Conservation (phyloP, 768 basidiomycete genomes). For the Cystobasidiopsis lactophilus region DNA sequence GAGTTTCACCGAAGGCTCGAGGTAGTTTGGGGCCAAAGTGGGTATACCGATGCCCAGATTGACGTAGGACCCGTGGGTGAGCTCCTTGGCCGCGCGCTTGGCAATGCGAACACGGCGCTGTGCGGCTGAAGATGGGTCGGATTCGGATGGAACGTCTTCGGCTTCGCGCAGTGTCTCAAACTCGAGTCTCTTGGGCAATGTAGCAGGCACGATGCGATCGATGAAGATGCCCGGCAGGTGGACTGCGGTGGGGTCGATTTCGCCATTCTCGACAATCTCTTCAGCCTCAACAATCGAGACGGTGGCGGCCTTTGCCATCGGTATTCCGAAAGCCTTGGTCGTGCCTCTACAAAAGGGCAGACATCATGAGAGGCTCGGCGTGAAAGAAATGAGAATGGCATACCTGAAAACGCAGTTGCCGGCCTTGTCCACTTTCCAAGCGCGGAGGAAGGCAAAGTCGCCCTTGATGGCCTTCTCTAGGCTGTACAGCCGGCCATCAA, state of each 20-base stretch:
- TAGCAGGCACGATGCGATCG: constrained; percentile 64
- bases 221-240: constrained; percentile 32
- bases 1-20: constrained; percentile 25
- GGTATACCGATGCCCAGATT: constrained; percentile 29
- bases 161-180: constrained; percentile 31
- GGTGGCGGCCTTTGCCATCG: constrained; percentile 74
- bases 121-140: background rate
- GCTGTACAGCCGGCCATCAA: constrained; percentile 57
- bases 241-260: constrained; percentile 56
- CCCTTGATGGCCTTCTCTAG: constrained; percentile 43
- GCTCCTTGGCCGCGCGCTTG: constrained; percentile 66
- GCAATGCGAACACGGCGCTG: constrained; percentile 42
- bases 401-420: constrained; percentile 82
- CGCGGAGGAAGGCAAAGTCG: constrained; percentile 47
- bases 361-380: background rate
- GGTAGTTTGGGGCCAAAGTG: constrained; percentile 24
- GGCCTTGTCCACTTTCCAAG: constrained; percentile 79
- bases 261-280: constrained; percentile 62
- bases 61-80: constrained; percentile 38
- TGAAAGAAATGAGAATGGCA: constrained; percentile 12
- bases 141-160: constrained; percentile 1
- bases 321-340: constrained; percentile 64
- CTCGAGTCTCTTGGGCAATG: constrained; percentile 56
- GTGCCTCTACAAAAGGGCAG: constrained; percentile 36
- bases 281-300: constrained; percentile 86